Evolutionary conservation across 371 early-diverging fungal species (phyloP).

Genomic region (Syncephalastrum contaminatum): DNA sequence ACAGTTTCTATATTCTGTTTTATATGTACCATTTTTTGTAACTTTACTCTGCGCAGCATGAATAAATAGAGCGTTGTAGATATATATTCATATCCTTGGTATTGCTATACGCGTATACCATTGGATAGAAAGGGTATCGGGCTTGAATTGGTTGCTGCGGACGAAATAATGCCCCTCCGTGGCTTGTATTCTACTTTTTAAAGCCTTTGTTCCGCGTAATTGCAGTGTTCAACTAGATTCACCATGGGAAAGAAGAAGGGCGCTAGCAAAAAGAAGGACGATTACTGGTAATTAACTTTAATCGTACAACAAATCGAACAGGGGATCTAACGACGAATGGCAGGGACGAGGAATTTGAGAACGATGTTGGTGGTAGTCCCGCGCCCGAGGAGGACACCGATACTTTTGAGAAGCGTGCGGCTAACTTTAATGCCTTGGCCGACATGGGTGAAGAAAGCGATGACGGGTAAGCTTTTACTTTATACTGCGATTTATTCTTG

Average conservation of each 20-base stretch:
- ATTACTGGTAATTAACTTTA: constrained; percentile 38
- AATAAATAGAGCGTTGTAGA: too few relatives aligned
- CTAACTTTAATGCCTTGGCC: constrained; percentile 32
- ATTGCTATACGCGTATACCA: too few relatives aligned
- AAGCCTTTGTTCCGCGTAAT: too few relatives aligned
- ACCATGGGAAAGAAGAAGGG: constrained; percentile 53
- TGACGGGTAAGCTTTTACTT: constrained; percentile 16
- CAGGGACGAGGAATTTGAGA: constrained; percentile 31
- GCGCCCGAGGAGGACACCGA: constrained; percentile 34
- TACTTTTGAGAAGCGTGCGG: constrained; percentile 33
- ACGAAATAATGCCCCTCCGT: too few relatives aligned
- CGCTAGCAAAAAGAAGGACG: constrained; percentile 51
- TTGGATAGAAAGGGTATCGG: too few relatives aligned
- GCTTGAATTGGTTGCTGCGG: too few relatives aligned
- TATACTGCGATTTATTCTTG: too few relatives aligned
- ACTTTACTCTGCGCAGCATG: too few relatives aligned
- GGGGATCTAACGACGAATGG: constrained; percentile 15
- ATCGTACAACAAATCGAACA: not conserved
- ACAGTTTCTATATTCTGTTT: too few relatives aligned
- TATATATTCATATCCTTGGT: too few relatives aligned
- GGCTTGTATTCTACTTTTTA: too few relatives aligned
- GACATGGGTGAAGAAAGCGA: constrained; percentile 32
- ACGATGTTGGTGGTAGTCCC: constrained; percentile 37
- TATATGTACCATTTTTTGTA: too few relatives aligned
- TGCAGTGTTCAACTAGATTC: not conserved